Base-by-base conservation (phyloP, 2,329 filamentous ascomycete genomes). In the Xenoacremonium recifei region DNA sequence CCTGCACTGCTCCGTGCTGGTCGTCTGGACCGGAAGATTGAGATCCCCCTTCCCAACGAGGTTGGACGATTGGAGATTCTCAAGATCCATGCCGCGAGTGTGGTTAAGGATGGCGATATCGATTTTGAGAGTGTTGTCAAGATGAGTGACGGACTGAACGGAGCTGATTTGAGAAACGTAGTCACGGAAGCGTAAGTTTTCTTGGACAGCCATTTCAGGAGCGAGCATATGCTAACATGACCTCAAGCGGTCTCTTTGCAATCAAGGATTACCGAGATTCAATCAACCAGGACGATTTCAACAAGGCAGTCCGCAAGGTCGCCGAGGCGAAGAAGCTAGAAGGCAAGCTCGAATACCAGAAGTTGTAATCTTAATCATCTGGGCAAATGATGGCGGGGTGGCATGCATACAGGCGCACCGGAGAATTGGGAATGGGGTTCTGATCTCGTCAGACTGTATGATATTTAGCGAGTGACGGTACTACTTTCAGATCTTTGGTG, bases 91-190 rank as follows among this genome's bases (percentile, higher is more conserved):
- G 83, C 92, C 5, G 80, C 82, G 23, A 84, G 87, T 48, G 93
- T 99, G 12, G 80, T 89, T 45, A 84, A 88, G 34, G 92, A 97
- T 57, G 93, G 92, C 1, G 93, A 99, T 50, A 89, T 99, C 61
- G 95, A 99, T 67, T 99, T 95, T 63, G 93, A 99, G 79, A 96
- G 89, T 59, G 90, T 99, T 46, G 93, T 99, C 55, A 99, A 99
- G 83, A 99, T 99, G 93, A 96, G 91, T 58, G 93, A 99, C 62
- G 91, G 92, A 20, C 79, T 99, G 59, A 99, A 99, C 69, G 93
- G 93, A 64, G 93, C 93, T 37, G 93, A 99, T 81, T 71, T 99
- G 75, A 80, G 93, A 62, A 99, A 99, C 64, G 91, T 99, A 39
- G 91, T 99, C 39, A 99, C 93, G 12, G 93, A 99, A 77, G 93